phyloP scores from a whole-genome alignment of 2,329 filamentous ascomycete species.

The Claviceps capensis region DNA sequence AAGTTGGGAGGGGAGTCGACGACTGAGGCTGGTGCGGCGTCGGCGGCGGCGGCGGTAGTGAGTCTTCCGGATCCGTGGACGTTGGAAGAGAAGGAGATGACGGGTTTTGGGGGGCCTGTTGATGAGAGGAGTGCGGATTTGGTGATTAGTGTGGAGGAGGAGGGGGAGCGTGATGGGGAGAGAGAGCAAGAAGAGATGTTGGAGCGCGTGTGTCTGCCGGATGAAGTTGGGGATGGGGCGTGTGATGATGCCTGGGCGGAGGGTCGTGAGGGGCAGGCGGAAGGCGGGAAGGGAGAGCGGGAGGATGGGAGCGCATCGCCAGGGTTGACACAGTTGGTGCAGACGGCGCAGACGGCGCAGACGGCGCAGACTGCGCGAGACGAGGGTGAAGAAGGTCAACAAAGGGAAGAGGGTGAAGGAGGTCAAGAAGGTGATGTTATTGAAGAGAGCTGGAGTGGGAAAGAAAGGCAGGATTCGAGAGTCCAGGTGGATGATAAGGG shows the following conservation, averaged over 20 bases:
- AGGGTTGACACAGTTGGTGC: slow-evolving; percentile 4
- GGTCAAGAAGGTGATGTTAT: no score
- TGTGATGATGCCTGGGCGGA: background rate
- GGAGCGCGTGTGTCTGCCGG: background rate
- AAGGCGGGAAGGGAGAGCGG: background rate
- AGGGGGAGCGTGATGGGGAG: background rate
- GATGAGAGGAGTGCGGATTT: slow-evolving; percentile 16
- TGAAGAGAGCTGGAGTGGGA: no score
- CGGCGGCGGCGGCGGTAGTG: slow-evolving; percentile 9
- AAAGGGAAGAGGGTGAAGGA: no score
- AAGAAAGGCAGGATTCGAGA: no score
- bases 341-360: slow-evolving; percentile 1
- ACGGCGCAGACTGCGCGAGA: background rate
- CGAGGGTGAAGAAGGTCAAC: slow-evolving; percentile 3
- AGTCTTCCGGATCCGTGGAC: slow-evolving; percentile 17
- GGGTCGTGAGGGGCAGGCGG: background rate
- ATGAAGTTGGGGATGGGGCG: background rate
- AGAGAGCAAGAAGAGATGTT: background rate
- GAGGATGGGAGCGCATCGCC: slow-evolving; percentile 9
- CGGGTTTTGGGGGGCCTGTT: slow-evolving; percentile 5
- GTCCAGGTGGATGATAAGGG: no score
- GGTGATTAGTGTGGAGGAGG: slow-evolving; percentile 16
- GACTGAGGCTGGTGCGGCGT: background rate
- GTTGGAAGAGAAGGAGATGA: background rate
- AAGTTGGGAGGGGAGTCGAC: background rate